Conservation (phyloP, 768 basidiomycete species). For the Leccinum rimulosum region DNA sequence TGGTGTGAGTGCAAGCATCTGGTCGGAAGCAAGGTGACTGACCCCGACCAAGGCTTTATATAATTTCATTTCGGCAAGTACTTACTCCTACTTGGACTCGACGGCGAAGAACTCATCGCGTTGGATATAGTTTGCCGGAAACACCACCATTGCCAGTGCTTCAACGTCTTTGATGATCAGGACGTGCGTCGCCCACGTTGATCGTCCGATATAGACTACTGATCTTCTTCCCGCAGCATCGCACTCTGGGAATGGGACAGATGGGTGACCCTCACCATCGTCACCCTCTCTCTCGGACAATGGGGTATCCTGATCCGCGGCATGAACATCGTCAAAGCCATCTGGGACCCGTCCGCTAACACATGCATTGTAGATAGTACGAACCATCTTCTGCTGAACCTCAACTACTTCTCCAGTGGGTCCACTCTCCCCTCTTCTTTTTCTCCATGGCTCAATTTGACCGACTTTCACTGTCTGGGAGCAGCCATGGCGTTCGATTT, state of each 20-base stretch:
- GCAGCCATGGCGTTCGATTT: constrained; percentile 72
- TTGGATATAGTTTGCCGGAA: constrained; percentile 23
- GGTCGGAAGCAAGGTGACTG: neutral
- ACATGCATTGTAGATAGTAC: constrained; percentile 53
- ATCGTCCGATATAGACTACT: constrained; percentile 20
- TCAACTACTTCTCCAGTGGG: constrained; percentile 71
- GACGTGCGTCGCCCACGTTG: constrained; percentile 40
- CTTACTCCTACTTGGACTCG: neutral
- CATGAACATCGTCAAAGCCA: constrained; percentile 61
- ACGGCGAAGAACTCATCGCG: neutral
- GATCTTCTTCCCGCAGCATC: constrained; percentile 42
- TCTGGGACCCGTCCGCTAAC: constrained; percentile 42
- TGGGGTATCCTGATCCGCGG: constrained; percentile 68
- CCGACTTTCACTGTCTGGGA: neutral
- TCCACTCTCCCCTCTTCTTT: constrained; percentile 8
- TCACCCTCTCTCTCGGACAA: constrained; percentile 56
- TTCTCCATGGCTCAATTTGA: neutral
- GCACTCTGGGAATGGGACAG: constrained; percentile 67
- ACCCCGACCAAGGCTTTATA: constrained; percentile 53
- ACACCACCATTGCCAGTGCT: constrained; percentile 27
- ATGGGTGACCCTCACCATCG: constrained; percentile 48
- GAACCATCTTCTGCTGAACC: constrained; percentile 55
- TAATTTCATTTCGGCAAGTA: constrained; percentile 62
- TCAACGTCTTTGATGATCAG: constrained; percentile 65
- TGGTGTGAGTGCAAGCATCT: constrained; percentile 37